Conservation (phyloP, 1,139 yeast species). For the Tardiomyces digboiensis region DNA sequence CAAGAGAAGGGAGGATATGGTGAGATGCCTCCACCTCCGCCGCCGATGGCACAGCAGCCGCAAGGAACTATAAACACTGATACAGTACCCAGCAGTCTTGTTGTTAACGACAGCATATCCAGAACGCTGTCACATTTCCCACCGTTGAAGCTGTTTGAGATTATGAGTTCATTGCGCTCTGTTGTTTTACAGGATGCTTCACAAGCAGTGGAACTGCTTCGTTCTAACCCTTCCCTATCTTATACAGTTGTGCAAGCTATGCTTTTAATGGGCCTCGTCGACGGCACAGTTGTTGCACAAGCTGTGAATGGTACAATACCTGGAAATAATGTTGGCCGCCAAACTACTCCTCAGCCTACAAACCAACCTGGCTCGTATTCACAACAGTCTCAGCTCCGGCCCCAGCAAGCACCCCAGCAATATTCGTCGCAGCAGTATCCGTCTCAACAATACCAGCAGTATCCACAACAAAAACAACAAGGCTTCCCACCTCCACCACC, state of each 20-base stretch:
- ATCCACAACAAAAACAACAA: too few relatives aligned
- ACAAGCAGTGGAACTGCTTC: slow-evolving; percentile 53
- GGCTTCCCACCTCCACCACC: slow-evolving; percentile 2
- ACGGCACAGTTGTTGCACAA: slow-evolving; percentile 40
- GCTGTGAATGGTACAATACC: slow-evolving; percentile 8
- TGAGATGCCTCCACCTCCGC: slow-evolving; percentile 32
- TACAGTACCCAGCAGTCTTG: slow-evolving; percentile 25
- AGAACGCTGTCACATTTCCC: slow-evolving; percentile 48
- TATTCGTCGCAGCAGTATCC: not conserved
- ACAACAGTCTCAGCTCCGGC: too few relatives aligned
- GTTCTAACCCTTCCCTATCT: slow-evolving; percentile 67
- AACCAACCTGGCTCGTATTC: slow-evolving; percentile 1
- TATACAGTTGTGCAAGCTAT: slow-evolving; percentile 77
- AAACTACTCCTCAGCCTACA: not conserved
- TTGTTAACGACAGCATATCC: slow-evolving; percentile 56
- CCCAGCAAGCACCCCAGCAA: not conserved
- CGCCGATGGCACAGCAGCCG: slow-evolving; percentile 38
- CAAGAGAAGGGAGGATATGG: slow-evolving; percentile 5
- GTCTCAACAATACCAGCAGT: slow-evolving; percentile 3
- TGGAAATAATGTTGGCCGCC: slow-evolving; percentile 1
- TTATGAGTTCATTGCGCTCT: slow-evolving; percentile 51
- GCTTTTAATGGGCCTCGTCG: slow-evolving; percentile 48
- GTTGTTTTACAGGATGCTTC: slow-evolving; percentile 57
- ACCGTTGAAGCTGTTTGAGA: slow-evolving; percentile 43
- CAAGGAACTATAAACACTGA: not conserved